A percentile compares a stretch with the other conserved stretches of the same genome.
Conservation (phyloP, 192 early-diverging fungal genomes). For the Geranomyces michiganensis region DNA sequence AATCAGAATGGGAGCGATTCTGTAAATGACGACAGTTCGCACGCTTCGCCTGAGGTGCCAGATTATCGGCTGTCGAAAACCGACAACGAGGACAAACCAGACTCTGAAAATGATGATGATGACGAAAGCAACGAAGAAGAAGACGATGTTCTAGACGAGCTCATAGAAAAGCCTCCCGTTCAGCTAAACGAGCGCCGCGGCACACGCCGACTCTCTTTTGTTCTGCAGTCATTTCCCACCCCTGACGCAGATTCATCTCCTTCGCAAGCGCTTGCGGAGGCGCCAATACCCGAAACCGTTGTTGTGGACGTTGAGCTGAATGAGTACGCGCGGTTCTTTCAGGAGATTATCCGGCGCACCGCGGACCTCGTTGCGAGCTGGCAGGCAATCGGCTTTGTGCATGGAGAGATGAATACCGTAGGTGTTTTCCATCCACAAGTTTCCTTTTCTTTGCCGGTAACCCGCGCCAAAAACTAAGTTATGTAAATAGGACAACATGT, state of each 20-base stretch:
- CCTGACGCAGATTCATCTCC: background rate
- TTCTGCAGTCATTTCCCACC: conserved; percentile 8
- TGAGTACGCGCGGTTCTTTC: conserved; percentile 64
- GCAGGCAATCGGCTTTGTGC: conserved; percentile 84
- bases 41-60: no score
- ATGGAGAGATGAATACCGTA: conserved; percentile 51
- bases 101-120: conserved; percentile 3
- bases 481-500: conserved; percentile 74
- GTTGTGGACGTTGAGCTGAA: conserved; percentile 35
- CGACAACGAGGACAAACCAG: background rate
- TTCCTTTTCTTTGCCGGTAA: background rate
- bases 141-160: conserved; percentile 16
- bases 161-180: background rate
- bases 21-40: no score
- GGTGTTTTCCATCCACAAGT: background rate
- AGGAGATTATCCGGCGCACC: conserved; percentile 59
- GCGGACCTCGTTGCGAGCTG: conserved; percentile 77
- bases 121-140: conserved; percentile 11
- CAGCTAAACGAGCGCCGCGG: background rate
- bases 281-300: background rate
- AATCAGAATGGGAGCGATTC: no score
- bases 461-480: no score
- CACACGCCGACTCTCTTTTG: conserved; percentile 5
- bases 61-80: no score
- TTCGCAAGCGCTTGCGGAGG: background rate